A percentile compares a stretch with the other conserved stretches of the same genome.
phyloP scores from a whole-genome alignment of 352 stramenopile genomes.

The Globisporangium spinosum region DNA sequence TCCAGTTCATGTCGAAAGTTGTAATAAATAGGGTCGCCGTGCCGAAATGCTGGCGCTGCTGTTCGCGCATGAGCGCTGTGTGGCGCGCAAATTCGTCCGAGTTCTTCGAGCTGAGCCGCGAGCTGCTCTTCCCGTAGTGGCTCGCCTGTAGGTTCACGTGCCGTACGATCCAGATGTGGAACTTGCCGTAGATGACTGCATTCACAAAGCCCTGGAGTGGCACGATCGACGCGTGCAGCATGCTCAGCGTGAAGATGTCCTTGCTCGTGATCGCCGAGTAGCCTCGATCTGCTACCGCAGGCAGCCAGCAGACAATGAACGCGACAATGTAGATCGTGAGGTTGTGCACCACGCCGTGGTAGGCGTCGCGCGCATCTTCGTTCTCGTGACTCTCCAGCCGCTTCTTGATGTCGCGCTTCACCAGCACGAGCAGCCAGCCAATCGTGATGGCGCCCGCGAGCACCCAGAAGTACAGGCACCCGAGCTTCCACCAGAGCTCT shows the following conservation, averaged over 20 bases:
- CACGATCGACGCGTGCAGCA: conserved; percentile 77
- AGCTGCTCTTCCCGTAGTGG: conserved; percentile 26
- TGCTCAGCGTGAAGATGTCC: conserved; percentile 54
- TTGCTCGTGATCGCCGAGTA: conserved; percentile 59
- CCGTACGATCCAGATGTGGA: conserved; percentile 75
- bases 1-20: conserved; percentile 82
- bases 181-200: conserved; percentile 84
- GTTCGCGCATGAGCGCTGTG: conserved; percentile 35
- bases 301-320: conserved; percentile 81
- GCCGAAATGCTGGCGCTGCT: conserved; percentile 57
- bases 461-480: conserved; percentile 74
- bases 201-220: conserved; percentile 83
- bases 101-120: conserved; percentile 37
- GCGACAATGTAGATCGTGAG: conserved; percentile 76
- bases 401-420: conserved; percentile 80
- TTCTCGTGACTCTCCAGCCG: conserved; percentile 69
- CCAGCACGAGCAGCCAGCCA: conserved; percentile 55
- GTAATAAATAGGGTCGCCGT: conserved; percentile 78
- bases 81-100: conserved; percentile 36
- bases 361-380: conserved; percentile 67
- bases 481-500: conserved; percentile 74
- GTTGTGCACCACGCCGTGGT: conserved; percentile 80
- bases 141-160: conserved; percentile 44
- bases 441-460: conserved; percentile 52
- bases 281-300: conserved; percentile 57